These are phyloP conservation scores for Acacia concinna DNA, from an alignment of 331 rosid species.

Conservation along the genomic window DNA sequence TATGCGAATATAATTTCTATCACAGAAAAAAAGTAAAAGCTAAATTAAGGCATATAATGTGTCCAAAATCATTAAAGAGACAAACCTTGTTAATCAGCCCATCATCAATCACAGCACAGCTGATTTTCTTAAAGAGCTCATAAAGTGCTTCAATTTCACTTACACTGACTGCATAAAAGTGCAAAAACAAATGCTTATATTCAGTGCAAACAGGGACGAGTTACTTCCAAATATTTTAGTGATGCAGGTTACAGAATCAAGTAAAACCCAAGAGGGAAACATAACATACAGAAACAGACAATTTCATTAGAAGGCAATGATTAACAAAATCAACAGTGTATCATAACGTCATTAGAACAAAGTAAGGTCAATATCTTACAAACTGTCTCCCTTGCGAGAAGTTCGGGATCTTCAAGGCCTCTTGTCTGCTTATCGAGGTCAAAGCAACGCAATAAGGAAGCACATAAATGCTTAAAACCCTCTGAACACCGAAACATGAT, in stretches of 20 bases:
- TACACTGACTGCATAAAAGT: conserved; percentile 75
- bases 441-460: conserved; percentile 56
- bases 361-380: conserved; percentile 45
- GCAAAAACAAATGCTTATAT: conserved; percentile 21
- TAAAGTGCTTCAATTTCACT: conserved; percentile 98
- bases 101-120: conserved; percentile 96
- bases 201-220: conserved; percentile 3
- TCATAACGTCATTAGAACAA: not conserved
- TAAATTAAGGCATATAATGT: conserved; percentile 6
- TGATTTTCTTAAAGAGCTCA: conserved; percentile 95
- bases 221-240: conserved; percentile 3
- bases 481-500: conserved; percentile 70
- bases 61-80: conserved; percentile 20
- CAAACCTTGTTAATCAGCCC: conserved; percentile 96
- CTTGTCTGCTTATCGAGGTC: conserved; percentile 56
- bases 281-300: not conserved
- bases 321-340: not conserved
- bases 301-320: not conserved
- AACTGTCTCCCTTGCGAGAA: conserved; percentile 76
- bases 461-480: conserved; percentile 47
- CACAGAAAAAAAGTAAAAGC: not conserved
- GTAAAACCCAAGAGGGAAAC: not conserved
- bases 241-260: not conserved
- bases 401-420: conserved; percentile 73
- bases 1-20: not conserved